Evolutionary conservation across 352 stramenopile species (phyloP).

Genomic region (Pythium brachiatum): DNA sequence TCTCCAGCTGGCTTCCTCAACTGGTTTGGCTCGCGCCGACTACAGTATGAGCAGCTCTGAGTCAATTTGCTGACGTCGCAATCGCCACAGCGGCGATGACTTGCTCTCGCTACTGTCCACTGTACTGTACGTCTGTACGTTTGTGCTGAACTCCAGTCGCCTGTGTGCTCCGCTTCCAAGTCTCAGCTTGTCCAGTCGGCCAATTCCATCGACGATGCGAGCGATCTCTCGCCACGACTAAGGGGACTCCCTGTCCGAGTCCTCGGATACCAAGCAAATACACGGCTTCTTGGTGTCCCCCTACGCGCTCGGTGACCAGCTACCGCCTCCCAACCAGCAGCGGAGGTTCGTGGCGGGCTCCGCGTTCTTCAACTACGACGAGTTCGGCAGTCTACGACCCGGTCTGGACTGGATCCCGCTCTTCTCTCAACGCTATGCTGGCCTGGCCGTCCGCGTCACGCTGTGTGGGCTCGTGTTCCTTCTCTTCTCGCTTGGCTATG

Average conservation of each 20-base stretch:
- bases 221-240: neutral
- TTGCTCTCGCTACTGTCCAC: neutral
- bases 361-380: slow-evolving; percentile 35
- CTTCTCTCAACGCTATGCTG: slow-evolving; percentile 17
- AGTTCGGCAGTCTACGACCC: slow-evolving; percentile 26
- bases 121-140: neutral
- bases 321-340: neutral
- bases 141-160: neutral
- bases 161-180: too few species aligned
- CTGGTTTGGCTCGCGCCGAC: neutral
- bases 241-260: neutral
- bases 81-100: neutral
- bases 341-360: slow-evolving; percentile 17
- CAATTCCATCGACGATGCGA: neutral
- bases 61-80: neutral
- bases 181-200: too few species aligned
- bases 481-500: slow-evolving; percentile 24
- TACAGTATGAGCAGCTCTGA: neutral
- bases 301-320: neutral
- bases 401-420: slow-evolving; percentile 15
- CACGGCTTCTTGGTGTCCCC: neutral
- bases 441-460: slow-evolving; percentile 20
- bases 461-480: slow-evolving; percentile 23
- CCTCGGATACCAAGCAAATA: neutral
- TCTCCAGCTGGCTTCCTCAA: neutral